These are phyloP conservation scores for Roridomyces roridus DNA, from an alignment of 768 basidiomycete genomes.

Conservation along the genomic window DNA sequence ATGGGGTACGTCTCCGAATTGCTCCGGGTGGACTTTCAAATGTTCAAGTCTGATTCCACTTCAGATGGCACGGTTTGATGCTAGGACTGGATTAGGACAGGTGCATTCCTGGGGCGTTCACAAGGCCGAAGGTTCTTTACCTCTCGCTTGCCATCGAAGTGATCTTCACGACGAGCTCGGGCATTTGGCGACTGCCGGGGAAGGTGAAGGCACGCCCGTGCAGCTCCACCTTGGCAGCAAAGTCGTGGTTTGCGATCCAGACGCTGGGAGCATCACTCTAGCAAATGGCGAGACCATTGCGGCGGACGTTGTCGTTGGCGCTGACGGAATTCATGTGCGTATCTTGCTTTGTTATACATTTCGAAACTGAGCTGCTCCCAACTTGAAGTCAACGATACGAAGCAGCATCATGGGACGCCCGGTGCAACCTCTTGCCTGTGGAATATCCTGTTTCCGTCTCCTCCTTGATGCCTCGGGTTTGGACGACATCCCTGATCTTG, in stretches of 20 bases:
- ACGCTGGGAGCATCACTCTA: conserved; percentile 40
- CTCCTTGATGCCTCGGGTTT: not conserved
- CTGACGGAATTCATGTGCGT: conserved; percentile 20
- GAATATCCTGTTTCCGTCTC: conserved; percentile 5
- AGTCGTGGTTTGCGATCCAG: conserved; percentile 24
- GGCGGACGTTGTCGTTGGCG: conserved; percentile 29
- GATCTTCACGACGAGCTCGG: conserved; percentile 15
- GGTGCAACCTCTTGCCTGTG: not conserved
- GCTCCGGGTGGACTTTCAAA: not conserved
- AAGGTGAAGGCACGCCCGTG: conserved; percentile 4
- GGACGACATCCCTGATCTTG: conserved; percentile 1
- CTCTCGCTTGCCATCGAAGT: conserved; percentile 3
- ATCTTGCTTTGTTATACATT: not conserved
- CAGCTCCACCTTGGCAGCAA: conserved; percentile 5
- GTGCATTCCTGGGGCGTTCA: not conserved
- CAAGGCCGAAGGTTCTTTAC: too few species aligned
- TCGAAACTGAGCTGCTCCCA: not conserved
- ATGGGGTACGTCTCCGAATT: conserved; percentile 7
- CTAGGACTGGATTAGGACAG: not conserved
- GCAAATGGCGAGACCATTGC: conserved; percentile 38
- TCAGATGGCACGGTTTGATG: not conserved
- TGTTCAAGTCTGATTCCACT: too few species aligned
- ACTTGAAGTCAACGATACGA: conserved; percentile 7
- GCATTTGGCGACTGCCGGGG: conserved; percentile 8
- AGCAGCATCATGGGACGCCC: conserved; percentile 1